phyloP scores from a whole-genome alignment of 176 grass and related monocot genomes.

The Cenchrus americanus region DNA sequence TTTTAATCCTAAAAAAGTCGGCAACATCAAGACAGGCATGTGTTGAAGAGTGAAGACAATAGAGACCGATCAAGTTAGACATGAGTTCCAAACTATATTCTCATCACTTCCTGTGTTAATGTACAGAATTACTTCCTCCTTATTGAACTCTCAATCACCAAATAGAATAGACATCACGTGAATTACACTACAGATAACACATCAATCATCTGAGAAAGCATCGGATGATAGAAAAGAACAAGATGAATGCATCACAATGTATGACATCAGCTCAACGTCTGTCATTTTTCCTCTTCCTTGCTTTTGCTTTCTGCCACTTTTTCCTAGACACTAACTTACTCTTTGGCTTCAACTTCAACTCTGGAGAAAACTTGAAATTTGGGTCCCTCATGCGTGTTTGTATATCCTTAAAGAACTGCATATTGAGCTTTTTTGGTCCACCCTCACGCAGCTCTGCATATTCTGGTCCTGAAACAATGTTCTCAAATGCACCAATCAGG shows the following conservation, averaged over 20 bases:
- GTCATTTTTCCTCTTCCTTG: slow-evolving; percentile 86
- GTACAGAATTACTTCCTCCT: background rate
- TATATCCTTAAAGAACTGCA: slow-evolving; percentile 96
- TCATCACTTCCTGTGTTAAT: background rate
- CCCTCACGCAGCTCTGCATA: slow-evolving; percentile 83
- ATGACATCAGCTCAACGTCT: slow-evolving; percentile 62
- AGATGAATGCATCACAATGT: slow-evolving; percentile 30
- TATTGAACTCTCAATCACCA: slow-evolving; percentile 22
- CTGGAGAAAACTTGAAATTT: slow-evolving; percentile 87
- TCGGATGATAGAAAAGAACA: slow-evolving; percentile 36
- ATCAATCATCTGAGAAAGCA: slow-evolving; percentile 24
- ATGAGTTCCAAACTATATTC: background rate
- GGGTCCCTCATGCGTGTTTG: slow-evolving; percentile 87
- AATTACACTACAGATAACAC: slow-evolving; percentile 37
- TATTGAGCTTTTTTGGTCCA: slow-evolving; percentile 90
- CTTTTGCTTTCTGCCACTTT: slow-evolving; percentile 94
- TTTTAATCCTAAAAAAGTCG: background rate
- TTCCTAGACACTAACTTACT: slow-evolving; percentile 81
- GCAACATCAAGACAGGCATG: slow-evolving; percentile 2
- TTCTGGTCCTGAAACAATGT: slow-evolving; percentile 89
- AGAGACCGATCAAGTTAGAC: background rate
- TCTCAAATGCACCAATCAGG: slow-evolving; percentile 95
- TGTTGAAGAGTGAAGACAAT: slow-evolving; percentile 1
- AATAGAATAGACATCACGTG: slow-evolving; percentile 24
- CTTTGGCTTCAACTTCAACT: slow-evolving; percentile 94